These are phyloP conservation scores for Carallia pectinifolia DNA, from an alignment of 345 rosid species.

Conservation along the genomic window DNA sequence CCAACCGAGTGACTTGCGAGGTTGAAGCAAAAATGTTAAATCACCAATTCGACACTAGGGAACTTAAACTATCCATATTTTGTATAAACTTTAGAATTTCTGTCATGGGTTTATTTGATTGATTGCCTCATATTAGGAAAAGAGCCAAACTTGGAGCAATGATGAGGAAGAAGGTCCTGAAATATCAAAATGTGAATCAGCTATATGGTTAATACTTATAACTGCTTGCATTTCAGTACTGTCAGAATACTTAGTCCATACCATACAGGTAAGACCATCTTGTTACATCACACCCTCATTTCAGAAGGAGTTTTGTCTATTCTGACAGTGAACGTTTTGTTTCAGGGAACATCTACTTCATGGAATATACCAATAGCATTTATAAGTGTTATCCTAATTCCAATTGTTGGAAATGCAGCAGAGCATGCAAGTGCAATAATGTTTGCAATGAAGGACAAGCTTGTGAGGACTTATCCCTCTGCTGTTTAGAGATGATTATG, in stretches of 20 bases:
- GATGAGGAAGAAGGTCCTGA: slow-evolving; percentile 41
- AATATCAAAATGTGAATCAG: slow-evolving; percentile 43
- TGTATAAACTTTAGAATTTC: background rate
- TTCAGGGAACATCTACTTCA: slow-evolving; percentile 47
- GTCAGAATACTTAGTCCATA: slow-evolving; percentile 46
- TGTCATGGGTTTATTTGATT: slow-evolving; percentile 1
- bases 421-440: slow-evolving; percentile 54
- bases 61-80: too few relatives aligned
- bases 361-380: slow-evolving; percentile 45
- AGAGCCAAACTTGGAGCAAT: slow-evolving; percentile 13
- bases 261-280: slow-evolving; percentile 39
- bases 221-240: slow-evolving; percentile 45
- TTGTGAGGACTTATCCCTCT: slow-evolving; percentile 31
- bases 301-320: background rate
- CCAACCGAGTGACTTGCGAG: too few relatives aligned
- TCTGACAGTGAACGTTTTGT: background rate
- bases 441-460: slow-evolving; percentile 60
- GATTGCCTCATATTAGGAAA: slow-evolving; percentile 24
- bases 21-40: too few relatives aligned
- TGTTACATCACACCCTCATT: background rate
- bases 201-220: slow-evolving; percentile 41
- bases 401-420: slow-evolving; percentile 58
- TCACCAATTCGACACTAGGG: too few relatives aligned
- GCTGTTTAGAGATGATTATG: background rate
- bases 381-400: slow-evolving; percentile 50